Percentiles rank a stretch among this genome's conserved stretches.
phyloP scores from a whole-genome alignment of 176 grass and related monocot genomes.

The Thinopyrum elongatum region DNA sequence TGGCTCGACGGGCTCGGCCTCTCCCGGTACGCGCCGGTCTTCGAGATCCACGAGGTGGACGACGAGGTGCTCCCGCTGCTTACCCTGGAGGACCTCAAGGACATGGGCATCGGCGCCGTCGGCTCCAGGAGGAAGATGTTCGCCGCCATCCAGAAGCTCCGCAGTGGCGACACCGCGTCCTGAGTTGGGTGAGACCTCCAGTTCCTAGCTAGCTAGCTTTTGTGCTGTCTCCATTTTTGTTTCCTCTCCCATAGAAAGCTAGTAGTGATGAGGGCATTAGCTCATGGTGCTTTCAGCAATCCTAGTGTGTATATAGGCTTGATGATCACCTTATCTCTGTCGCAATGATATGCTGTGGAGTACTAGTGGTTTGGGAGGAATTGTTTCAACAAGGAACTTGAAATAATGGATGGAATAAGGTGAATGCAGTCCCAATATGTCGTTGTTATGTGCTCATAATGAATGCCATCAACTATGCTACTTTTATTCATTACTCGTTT shows the following conservation, averaged over 20 bases:
- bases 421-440: background rate
- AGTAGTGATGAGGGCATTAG: background rate
- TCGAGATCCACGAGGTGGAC: slow-evolving; percentile 94
- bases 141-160: slow-evolving; percentile 64
- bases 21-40: slow-evolving; percentile 60
- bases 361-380: background rate
- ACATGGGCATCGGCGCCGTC: slow-evolving; percentile 92
- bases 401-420: slow-evolving; percentile 30
- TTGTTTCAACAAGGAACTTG: slow-evolving; percentile 15
- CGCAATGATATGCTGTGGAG: background rate
- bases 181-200: slow-evolving; percentile 50
- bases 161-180: slow-evolving; percentile 35
- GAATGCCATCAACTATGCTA: background rate
- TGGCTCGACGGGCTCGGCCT: slow-evolving; percentile 77
- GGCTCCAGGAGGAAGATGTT: slow-evolving; percentile 88
- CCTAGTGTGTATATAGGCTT: slow-evolving; percentile 33
- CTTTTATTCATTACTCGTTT: background rate
- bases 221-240: slow-evolving; percentile 6
- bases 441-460: background rate
- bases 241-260: slow-evolving; percentile 15
- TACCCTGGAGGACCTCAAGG: slow-evolving; percentile 87
- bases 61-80: slow-evolving; percentile 75
- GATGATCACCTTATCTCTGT: slow-evolving; percentile 14
- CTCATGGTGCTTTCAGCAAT: background rate
- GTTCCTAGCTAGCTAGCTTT: background rate